Evolutionary conservation across 352 stramenopile genomes (phyloP).

Genomic region (Phytophthora pseudosyringae): DNA sequence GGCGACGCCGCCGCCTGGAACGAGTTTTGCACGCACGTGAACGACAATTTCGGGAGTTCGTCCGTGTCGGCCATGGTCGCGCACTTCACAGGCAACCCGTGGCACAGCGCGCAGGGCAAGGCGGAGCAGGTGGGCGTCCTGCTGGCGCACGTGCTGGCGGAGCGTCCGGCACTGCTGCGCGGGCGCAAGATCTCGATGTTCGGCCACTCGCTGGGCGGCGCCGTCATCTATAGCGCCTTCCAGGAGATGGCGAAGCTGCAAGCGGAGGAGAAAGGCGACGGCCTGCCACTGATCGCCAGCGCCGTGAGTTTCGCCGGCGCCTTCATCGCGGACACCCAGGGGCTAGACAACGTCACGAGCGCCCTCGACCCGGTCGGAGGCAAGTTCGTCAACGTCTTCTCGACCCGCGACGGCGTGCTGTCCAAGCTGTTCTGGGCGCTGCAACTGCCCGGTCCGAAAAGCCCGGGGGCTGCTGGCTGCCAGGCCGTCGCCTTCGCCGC

Average conservation of each 20-base stretch:
- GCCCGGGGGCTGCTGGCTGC: constrained; percentile 61
- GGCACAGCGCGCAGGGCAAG: constrained; percentile 85
- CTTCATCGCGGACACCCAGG: constrained; percentile 54
- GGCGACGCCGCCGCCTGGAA: constrained; percentile 77
- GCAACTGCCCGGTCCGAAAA: constrained; percentile 50
- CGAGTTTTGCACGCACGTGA: constrained; percentile 77
- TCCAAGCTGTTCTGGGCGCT: constrained; percentile 79
- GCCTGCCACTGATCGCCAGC: constrained; percentile 45
- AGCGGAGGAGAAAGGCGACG: constrained; percentile 11
- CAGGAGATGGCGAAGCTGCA: constrained; percentile 68
- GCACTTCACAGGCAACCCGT: constrained; percentile 85
- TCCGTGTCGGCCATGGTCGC: constrained; percentile 64
- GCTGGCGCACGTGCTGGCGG: constrained; percentile 70
- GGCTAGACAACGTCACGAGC: constrained; percentile 41
- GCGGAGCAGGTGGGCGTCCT: constrained; percentile 77
- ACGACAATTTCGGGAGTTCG: constrained; percentile 61
- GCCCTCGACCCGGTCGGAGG: constrained; percentile 46
- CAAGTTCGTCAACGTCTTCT: constrained; percentile 85
- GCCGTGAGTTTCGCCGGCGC: constrained; percentile 78
- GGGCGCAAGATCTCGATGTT: constrained; percentile 70
- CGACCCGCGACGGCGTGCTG: constrained; percentile 71
- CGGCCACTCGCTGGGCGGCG: constrained; percentile 81
- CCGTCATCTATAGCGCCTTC: constrained; percentile 76
- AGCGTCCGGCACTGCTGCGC: constrained; percentile 53
- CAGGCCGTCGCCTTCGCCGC: constrained; percentile 36